Evolutionary conservation across 106 monocot species (phyloP).

Genomic region (Narthecium ossifragum): DNA sequence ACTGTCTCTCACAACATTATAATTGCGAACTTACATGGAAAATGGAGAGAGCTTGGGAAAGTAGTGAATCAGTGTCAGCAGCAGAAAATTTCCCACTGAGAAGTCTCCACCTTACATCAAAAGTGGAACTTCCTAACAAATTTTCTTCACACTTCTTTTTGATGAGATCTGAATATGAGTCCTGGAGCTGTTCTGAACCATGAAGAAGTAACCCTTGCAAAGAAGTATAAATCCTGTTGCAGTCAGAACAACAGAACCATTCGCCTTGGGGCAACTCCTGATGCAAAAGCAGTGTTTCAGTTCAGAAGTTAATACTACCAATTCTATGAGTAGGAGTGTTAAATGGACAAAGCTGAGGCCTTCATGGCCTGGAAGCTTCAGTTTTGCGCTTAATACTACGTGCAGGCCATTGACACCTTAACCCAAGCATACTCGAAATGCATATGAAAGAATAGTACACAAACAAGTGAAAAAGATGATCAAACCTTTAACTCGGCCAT

Average conservation of each 20-base stretch:
- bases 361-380: too few relatives aligned
- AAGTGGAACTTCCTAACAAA: slow-evolving; percentile 20
- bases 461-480: too few relatives aligned
- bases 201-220: slow-evolving; percentile 46
- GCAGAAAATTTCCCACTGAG: slow-evolving; percentile 60
- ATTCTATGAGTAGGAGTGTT: too few relatives aligned
- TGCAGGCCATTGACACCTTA: too few relatives aligned
- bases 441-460: too few relatives aligned
- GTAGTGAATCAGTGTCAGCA: slow-evolving; percentile 49
- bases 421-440: too few relatives aligned
- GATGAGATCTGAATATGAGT: slow-evolving; percentile 40
- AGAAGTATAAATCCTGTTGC: slow-evolving; percentile 50
- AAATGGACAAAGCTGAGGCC: too few relatives aligned
- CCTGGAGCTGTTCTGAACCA: slow-evolving; percentile 41
- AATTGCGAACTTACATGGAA: slow-evolving; percentile 86
- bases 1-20: too few relatives aligned
- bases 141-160: slow-evolving; percentile 53
- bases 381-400: too few relatives aligned
- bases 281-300: neutral
- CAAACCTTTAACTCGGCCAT: slow-evolving; percentile 82
- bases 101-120: slow-evolving; percentile 82
- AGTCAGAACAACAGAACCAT: slow-evolving; percentile 82
- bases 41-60: slow-evolving; percentile 72
- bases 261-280: slow-evolving; percentile 85
- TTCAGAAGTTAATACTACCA: too few relatives aligned